Conservation (phyloP, 1,284 basidiomycete species). For the Schizophyllum commune region DNA sequence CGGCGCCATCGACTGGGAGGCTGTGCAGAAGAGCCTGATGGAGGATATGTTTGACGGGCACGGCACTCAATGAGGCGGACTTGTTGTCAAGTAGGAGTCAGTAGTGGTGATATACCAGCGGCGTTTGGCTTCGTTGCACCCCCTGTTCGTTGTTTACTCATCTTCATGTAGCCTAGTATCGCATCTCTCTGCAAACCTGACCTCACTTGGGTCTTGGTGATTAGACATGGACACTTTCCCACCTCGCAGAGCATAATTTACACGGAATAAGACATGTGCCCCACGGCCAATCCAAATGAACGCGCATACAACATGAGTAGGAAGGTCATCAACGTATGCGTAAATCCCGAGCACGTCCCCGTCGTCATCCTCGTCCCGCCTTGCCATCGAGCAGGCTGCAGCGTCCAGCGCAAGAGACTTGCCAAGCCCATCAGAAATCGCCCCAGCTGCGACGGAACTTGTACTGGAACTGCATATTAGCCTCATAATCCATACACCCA, state of each 20-base stretch:
- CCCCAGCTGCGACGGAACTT: constrained; percentile 82
- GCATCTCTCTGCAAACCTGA: not conserved
- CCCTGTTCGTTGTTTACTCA: not conserved
- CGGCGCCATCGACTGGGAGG: constrained; percentile 80
- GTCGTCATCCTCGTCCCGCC: too few species aligned
- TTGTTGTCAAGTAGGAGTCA: not conserved
- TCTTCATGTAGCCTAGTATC: not conserved
- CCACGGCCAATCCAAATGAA: not conserved
- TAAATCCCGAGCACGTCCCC: too few species aligned
- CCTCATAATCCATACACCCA: constrained; percentile 7
- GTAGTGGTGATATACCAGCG: not conserved
- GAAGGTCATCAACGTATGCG: not conserved
- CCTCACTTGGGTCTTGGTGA: not conserved
- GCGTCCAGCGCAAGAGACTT: not conserved
- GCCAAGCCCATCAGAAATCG: constrained; percentile 49
- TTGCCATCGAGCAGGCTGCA: not conserved
- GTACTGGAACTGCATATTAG: constrained; percentile 57
- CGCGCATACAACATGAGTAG: not conserved
- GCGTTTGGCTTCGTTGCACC: not conserved
- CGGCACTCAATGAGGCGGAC: not conserved
- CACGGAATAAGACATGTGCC: not conserved
- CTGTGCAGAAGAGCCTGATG: constrained; percentile 72
- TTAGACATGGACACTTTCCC: not conserved
- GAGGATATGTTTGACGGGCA: constrained; percentile 82
- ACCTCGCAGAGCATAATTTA: not conserved